A percentile compares a stretch with the other conserved stretches of the same genome.
These are phyloP conservation scores for Citrus australasica DNA, from an alignment of 345 rosid genomes.

Conservation along the genomic window DNA sequence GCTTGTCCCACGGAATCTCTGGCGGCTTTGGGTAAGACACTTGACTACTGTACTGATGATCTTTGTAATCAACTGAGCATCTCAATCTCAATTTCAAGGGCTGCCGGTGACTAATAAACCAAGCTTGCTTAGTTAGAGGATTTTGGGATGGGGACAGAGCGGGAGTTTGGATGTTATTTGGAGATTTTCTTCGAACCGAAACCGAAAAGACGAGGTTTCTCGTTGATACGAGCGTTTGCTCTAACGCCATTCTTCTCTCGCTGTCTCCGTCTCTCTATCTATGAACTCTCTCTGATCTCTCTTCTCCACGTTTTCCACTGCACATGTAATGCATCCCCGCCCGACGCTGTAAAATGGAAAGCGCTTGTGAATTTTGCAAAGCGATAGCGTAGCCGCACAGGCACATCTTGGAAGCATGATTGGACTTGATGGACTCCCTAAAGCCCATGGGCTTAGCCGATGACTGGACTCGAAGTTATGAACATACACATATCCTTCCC, in stretches of 20 bases:
- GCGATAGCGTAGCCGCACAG: no score
- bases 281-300: neutral
- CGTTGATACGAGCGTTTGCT: slow-evolving; percentile 16
- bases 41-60: slow-evolving; percentile 16
- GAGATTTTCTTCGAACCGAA: slow-evolving; percentile 11
- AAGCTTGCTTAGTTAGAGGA: neutral
- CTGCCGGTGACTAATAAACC: neutral
- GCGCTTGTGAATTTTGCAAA: neutral
- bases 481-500: rapidly evolving
- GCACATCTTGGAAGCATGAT: neutral
- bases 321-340: neutral
- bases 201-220: neutral
- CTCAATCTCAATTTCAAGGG: slow-evolving; percentile 11
- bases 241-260: slow-evolving; percentile 27
- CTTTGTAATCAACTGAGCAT: slow-evolving; percentile 35
- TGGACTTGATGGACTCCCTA: neutral
- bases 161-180: slow-evolving; percentile 5
- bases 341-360: neutral
- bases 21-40: slow-evolving; percentile 29
- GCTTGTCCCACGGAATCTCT: slow-evolving; percentile 59
- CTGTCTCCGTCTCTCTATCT: no score
- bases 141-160: neutral
- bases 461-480: no score
- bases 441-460: no score
- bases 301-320: neutral